Evolutionary conservation across 202 grass and related monocot genomes (phyloP).

Genomic region (Bolboschoenoplectus hybrid): DNA sequence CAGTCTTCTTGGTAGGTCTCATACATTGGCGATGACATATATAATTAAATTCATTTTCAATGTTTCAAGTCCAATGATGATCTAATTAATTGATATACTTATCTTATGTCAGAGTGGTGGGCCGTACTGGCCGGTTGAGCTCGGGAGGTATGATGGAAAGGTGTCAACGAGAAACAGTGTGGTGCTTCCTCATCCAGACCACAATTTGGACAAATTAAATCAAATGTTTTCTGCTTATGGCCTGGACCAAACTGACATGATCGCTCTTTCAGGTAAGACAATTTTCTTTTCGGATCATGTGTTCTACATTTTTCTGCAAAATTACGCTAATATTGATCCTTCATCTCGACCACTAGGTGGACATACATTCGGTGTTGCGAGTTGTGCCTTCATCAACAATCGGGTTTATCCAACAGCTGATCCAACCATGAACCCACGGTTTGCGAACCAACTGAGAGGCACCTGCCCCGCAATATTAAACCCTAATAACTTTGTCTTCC

Average conservation of each 20-base stretch:
- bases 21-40: too few relatives aligned
- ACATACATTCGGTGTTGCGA: slow-evolving; percentile 61
- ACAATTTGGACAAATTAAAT: slow-evolving; percentile 59
- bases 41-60: not conserved
- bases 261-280: slow-evolving; percentile 64
- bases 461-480: slow-evolving; percentile 40
- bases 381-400: slow-evolving; percentile 53
- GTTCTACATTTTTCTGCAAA: not conserved
- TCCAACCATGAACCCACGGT: slow-evolving; percentile 41
- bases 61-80: not conserved
- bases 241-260: slow-evolving; percentile 69
- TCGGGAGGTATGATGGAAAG: slow-evolving; percentile 64
- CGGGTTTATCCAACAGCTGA: slow-evolving; percentile 46
- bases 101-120: slow-evolving; percentile 56
- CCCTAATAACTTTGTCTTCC: slow-evolving; percentile 48
- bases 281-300: not conserved
- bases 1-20: slow-evolving; percentile 42
- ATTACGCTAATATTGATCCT: not conserved
- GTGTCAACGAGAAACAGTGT: slow-evolving; percentile 49
- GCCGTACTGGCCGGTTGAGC: slow-evolving; percentile 62
- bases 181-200: slow-evolving; percentile 51
- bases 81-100: not conserved
- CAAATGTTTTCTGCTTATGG: slow-evolving; percentile 53
- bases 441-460: slow-evolving; percentile 40
- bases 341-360: slow-evolving; percentile 42